Conservation (phyloP, 2,329 filamentous ascomycete species). For the Apiospora pterosperma region DNA sequence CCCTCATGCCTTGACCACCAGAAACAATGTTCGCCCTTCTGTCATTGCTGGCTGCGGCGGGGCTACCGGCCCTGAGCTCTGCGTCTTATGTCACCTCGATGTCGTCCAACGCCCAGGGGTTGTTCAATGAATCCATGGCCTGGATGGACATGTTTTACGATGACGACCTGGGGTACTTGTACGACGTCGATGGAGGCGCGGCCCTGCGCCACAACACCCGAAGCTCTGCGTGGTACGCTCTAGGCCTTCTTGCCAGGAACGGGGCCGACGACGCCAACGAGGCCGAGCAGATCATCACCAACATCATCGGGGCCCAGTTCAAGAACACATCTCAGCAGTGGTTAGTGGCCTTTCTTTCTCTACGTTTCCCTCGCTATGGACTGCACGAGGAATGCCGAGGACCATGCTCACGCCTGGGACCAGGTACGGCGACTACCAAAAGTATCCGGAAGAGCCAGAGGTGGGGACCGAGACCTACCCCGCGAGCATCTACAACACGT, state of each 20-base stretch:
- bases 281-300: constrained; percentile 51
- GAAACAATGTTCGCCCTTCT: neutral
- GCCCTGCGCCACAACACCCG: constrained; percentile 55
- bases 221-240: constrained; percentile 56
- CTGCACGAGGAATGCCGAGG: too few species aligned
- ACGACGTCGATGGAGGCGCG: constrained; percentile 39
- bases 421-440: constrained; percentile 49
- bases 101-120: constrained; percentile 28
- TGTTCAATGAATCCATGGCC: constrained; percentile 49
- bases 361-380: too few species aligned
- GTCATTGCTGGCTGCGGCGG: neutral
- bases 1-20: neutral
- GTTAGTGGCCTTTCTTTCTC: constrained; percentile 31
- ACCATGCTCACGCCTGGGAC: neutral
- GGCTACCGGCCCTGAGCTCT: neutral
- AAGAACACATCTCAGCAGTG: constrained; percentile 51
- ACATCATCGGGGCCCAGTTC: constrained; percentile 50
- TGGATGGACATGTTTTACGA: constrained; percentile 57
- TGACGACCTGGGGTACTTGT: constrained; percentile 46
- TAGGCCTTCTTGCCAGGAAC: constrained; percentile 55
- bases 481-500: constrained; percentile 22
- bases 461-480: constrained; percentile 50
- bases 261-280: constrained; percentile 43
- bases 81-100: constrained; percentile 5
- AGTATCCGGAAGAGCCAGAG: constrained; percentile 53